Evolutionary conservation across 768 basidiomycete genomes (phyloP).

Genomic region (Serendipita sp.): DNA sequence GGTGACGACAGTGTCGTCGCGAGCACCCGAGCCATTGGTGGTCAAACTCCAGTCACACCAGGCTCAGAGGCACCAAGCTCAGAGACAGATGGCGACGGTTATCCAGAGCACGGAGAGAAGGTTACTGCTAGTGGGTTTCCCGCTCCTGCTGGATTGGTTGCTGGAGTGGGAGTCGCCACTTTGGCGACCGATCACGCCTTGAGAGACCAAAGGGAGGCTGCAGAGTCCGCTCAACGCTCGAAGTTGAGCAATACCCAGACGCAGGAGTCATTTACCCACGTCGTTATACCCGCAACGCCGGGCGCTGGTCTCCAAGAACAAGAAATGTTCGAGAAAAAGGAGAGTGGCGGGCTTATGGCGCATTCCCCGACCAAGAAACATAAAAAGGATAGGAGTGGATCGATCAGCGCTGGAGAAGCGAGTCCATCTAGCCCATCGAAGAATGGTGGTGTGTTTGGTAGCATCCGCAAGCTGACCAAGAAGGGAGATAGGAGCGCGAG

Average conservation of each 20-base stretch:
- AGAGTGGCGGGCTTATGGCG: background rate
- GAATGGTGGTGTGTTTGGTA: background rate
- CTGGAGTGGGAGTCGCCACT: background rate
- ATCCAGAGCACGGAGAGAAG: background rate
- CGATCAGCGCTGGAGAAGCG: conserved; percentile 3
- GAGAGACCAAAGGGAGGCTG: background rate
- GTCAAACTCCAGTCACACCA: background rate
- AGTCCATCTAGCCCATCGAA: conserved; percentile 2
- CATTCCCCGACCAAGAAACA: background rate
- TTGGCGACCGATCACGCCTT: background rate
- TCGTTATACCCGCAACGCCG: conserved; percentile 5
- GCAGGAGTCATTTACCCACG: background rate
- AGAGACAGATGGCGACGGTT: background rate
- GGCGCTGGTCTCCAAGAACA: background rate
- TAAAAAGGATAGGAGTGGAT: background rate
- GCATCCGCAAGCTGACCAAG: conserved; percentile 6
- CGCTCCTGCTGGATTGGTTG: background rate
- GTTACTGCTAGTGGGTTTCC: background rate
- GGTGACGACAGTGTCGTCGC: background rate
- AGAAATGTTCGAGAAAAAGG: background rate
- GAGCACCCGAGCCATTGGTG: background rate
- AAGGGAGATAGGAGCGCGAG: background rate
- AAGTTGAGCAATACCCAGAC: background rate
- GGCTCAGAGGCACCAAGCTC: background rate
- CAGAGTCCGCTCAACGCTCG: background rate